Base-by-base conservation (phyloP, 73 alveolate species). In the Effrenium voratum region DNA sequence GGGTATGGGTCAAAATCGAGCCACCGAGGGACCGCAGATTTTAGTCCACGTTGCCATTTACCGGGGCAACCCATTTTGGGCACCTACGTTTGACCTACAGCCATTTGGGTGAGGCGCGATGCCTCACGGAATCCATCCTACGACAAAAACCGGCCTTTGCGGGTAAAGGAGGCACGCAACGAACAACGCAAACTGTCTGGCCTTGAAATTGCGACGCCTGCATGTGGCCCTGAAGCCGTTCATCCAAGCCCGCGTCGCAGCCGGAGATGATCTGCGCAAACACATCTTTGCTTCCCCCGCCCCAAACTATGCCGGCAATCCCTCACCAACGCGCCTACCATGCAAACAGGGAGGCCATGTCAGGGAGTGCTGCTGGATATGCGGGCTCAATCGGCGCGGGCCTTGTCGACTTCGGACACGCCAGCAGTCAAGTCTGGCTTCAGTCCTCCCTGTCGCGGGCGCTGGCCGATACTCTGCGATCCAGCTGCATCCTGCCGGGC, bases 401-500 rank as follows among this genome's bases (percentile, higher is more conserved):
- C 93, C 93, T 83, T 63, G 49, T 83, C 77, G 38, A 83, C 93
- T 41, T 83, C 79, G 0, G 93, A 83, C 2, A 63, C 41, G 36
- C 77, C 52, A 41, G 93, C n/a, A 22, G 68, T 47, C 41, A 83
- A 55, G 93, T 83, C 68, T 8, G 93, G 77, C 77, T 83, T 49
- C 57, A 83, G 55, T 19, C 93, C 93, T 43, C 52, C 93, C 77
- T 15, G 49, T 43, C 93, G 93, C 6, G 47, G 57, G 34, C 32
- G 40, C 32, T 52, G 93, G n/a, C 93, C 93, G 30, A 83, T 50
- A 34, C 93, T 16, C 12, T 52, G 93, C 1, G 93, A 40, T 15
- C 93, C 93, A 15, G 93, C 93, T 30, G 93, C 93, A 83, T 83
- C 93, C 93, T 83, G 46, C 52, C 1, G 82, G 3, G 82, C 49